phyloP scores from a whole-genome alignment of 2,329 filamentous ascomycete species.

The Colletotrichum sidae region DNA sequence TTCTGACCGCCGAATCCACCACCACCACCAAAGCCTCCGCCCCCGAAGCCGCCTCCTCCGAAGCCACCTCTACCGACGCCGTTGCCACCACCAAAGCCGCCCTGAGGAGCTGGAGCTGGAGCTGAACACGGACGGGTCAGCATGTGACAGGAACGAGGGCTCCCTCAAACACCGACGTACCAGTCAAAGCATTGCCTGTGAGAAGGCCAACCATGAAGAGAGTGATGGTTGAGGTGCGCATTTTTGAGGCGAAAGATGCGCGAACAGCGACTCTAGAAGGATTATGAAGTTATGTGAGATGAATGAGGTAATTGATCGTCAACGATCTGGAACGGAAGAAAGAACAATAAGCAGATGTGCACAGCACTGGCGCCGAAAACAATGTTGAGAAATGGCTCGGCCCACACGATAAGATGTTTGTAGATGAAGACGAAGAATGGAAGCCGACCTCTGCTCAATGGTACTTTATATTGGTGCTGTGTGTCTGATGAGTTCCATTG shows the following conservation, averaged over 20 bases:
- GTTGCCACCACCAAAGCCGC: slow-evolving; percentile 1
- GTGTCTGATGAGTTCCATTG: not conserved
- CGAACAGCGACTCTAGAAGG: not conserved
- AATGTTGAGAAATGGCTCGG: not conserved
- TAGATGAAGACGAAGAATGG: not conserved
- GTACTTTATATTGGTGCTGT: not conserved
- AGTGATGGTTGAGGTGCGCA: slow-evolving; percentile 25
- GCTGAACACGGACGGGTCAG: not conserved
- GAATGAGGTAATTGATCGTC: slow-evolving; percentile 2
- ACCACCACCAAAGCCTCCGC: not conserved
- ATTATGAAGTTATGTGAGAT: not conserved
- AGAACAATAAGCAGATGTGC: slow-evolving; percentile 3
- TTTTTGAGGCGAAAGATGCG: not conserved
- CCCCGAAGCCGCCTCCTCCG: slow-evolving; percentile 1
- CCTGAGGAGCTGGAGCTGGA: slow-evolving; percentile 21
- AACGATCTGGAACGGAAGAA: slow-evolving; percentile 6
- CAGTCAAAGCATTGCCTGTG: slow-evolving; percentile 31
- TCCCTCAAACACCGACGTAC: not conserved
- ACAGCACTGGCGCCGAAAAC: slow-evolving; percentile 9
- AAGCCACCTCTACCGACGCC: not conserved
- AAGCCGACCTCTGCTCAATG: not conserved
- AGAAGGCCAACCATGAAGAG: slow-evolving; percentile 22
- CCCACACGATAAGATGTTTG: not conserved
- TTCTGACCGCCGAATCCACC: slow-evolving; percentile 1
- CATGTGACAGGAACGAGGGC: not conserved